Evolutionary conservation across 768 basidiomycete genomes (phyloP), one percentile per base, ranked within the genome.

Genomic region (Russula virescens): DNA sequence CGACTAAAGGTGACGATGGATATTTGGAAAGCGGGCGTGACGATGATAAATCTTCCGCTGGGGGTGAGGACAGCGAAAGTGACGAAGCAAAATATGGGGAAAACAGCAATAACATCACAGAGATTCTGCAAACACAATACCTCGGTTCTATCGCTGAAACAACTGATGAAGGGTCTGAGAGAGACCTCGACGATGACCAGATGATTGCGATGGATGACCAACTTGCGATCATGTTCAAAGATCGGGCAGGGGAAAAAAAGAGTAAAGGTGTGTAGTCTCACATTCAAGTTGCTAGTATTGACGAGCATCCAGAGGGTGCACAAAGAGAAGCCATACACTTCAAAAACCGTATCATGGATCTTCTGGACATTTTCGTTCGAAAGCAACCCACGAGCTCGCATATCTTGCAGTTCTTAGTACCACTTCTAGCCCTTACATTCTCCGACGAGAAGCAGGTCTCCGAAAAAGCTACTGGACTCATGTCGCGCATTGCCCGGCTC

Each of bases 131-230:
- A 21, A 80, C 80, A 14, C 85, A 83, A 66, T 85, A 83, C 8
- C 74, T 85, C 40, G 80, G 81, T 42, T 80, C 80, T 21, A 81
- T 78, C 1, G 79, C 81, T 18, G 82, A 82, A 9, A 83, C 83
- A 23, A 79, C 79, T 8, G 83, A 84, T 50, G 84, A 79, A 42
- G 80, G 78, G 5, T 77, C 74, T 45, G 84, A 84, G 16, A 85
- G 86, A 64, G 88, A 89, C 52, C 88, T 96, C 87, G 90, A 97
- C 71, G 96, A 99, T 71, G 95, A 98, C 26, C 92, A 97, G 75
- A 99, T 99, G 96, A 86, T 98, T 80, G 89, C 89, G 38, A 84
- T 98, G 28, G 96, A 99, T 70, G 89, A 91, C 53, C 89, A 96
- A 71, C 83, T 99, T 8, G 92, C 91, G 5, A 83, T 87, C 55